Evolutionary conservation across 1,284 basidiomycete genomes (phyloP).

Genomic region (Irpex sp.): DNA sequence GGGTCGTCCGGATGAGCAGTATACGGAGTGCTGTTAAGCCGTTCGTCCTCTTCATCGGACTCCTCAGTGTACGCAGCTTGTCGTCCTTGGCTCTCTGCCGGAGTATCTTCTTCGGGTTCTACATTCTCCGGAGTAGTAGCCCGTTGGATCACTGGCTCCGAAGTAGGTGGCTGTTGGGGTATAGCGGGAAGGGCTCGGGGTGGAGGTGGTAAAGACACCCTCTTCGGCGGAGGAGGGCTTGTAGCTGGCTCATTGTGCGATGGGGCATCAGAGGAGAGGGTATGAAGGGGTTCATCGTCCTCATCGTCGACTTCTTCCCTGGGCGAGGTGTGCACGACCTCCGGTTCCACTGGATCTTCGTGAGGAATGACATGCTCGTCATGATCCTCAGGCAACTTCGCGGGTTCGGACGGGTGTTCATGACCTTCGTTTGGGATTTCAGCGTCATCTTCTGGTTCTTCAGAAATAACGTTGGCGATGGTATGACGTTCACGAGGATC

Average conservation of each 20-base stretch:
- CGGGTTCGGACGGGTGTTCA: not conserved
- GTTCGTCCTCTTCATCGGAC: not conserved
- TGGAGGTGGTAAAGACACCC: constrained; percentile 3
- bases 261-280: not conserved
- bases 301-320: not conserved
- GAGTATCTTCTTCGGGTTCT: not conserved
- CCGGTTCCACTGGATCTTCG: not conserved
- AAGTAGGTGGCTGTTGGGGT: not conserved
- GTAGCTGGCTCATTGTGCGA: not conserved
- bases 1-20: not conserved
- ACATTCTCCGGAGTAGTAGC: not conserved
- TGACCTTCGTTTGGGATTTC: not conserved
- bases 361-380: not conserved
- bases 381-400: not conserved
- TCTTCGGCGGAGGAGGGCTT: constrained; percentile 1
- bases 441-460: not conserved
- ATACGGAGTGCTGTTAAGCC: not conserved
- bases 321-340: not conserved
- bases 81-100: not conserved
- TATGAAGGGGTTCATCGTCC: not conserved
- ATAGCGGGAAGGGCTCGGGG: not conserved
- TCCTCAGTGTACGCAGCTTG: not conserved
- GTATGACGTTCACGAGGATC: not conserved
- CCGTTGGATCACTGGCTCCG: not conserved
- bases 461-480: not conserved